Conservation (phyloP, 2,329 filamentous ascomycete genomes). For the Epichloe gansuensis region DNA sequence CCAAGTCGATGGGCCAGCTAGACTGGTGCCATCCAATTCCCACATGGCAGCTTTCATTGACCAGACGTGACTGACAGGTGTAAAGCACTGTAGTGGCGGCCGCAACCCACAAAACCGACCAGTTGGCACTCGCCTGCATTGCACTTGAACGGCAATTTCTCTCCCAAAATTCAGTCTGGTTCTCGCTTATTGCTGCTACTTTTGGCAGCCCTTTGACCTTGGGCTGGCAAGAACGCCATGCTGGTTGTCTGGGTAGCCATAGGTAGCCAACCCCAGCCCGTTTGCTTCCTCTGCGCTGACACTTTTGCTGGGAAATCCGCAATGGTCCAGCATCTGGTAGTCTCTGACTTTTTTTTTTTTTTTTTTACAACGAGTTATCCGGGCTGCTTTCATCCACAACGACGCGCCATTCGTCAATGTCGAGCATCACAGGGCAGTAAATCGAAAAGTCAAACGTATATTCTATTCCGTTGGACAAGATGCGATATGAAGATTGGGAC, state of each 20-base stretch:
- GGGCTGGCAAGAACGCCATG: slow-evolving; percentile 4
- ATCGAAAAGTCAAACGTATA: background rate
- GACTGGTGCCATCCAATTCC: background rate
- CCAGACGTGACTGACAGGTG: background rate
- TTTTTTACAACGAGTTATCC: background rate
- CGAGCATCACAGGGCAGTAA: background rate
- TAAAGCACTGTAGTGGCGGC: background rate
- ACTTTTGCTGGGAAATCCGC: background rate
- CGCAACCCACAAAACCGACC: background rate
- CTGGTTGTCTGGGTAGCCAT: background rate
- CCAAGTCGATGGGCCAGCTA: background rate
- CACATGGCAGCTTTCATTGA: background rate
- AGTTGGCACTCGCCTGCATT: background rate
- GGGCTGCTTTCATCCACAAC: background rate
- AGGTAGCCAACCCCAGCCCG: background rate
- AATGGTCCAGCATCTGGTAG: background rate
- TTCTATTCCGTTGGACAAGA: slow-evolving; percentile 25
- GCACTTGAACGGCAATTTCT: background rate
- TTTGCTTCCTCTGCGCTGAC: background rate
- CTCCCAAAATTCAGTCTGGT: background rate
- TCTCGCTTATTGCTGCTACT: slow-evolving; percentile 7
- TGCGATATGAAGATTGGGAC: slow-evolving; percentile 84
- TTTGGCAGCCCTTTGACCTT: background rate
- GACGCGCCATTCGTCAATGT: background rate
- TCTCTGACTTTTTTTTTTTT: background rate